Conservation (phyloP, 768 basidiomycete genomes). For the Collybia nuda region DNA sequence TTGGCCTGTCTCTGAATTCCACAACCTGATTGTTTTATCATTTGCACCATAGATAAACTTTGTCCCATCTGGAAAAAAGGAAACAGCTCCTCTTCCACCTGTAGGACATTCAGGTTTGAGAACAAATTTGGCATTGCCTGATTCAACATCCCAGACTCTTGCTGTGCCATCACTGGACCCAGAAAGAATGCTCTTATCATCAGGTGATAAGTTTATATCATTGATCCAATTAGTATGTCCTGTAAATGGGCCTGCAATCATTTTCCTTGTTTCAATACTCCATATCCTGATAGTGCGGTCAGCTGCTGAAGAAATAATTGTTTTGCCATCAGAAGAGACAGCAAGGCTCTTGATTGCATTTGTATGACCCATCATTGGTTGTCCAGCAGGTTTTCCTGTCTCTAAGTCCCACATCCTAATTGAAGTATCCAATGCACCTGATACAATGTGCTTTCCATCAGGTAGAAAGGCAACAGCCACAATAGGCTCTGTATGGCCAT, state of each 20-base stretch:
- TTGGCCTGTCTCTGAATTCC: too few relatives aligned
- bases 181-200: too few relatives aligned
- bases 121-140: too few relatives aligned
- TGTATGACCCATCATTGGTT: constrained; percentile 12
- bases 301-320: constrained; percentile 17
- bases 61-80: too few relatives aligned
- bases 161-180: too few relatives aligned
- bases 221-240: constrained; percentile 2
- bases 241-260: too few relatives aligned
- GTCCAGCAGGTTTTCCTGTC: neutral
- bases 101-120: too few relatives aligned
- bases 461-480: constrained; percentile 6
- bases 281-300: constrained; percentile 21
- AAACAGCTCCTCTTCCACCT: too few relatives aligned
- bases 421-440: constrained; percentile 12
- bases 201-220: constrained; percentile 8
- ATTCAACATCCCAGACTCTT: too few relatives aligned
- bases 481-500: neutral
- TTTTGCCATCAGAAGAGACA: constrained; percentile 24
- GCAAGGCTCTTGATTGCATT: constrained; percentile 17
- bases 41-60: too few relatives aligned
- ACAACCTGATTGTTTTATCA: too few relatives aligned
- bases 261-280: constrained; percentile 19
- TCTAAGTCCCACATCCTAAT: constrained; percentile 9
- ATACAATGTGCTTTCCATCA: neutral